phyloP scores from a whole-genome alignment of 768 basidiomycete species.

The Trametes gibbosa region DNA sequence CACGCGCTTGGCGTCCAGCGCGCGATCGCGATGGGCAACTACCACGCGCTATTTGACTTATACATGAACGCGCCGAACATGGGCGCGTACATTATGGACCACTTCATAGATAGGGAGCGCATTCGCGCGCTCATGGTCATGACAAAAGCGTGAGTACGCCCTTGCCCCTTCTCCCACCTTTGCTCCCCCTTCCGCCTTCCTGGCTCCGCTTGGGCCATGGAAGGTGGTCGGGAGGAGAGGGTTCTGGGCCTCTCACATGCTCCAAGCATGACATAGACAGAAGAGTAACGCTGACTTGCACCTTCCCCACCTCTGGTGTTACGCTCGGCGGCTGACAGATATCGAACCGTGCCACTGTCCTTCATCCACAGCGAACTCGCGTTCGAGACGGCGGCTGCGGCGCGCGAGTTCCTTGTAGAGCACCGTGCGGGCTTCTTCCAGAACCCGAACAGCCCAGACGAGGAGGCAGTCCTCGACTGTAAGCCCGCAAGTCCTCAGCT shows the following conservation, averaged over 20 bases:
- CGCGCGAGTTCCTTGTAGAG: constrained; percentile 65
- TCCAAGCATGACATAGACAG: neutral
- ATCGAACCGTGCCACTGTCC: constrained; percentile 69
- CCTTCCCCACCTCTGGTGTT: neutral
- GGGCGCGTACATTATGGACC: constrained; percentile 99
- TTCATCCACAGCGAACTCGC: constrained; percentile 82
- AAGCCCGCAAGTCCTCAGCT: constrained; percentile 57
- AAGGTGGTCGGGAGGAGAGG: neutral
- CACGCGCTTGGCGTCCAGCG: constrained; percentile 91
- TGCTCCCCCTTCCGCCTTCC: neutral
- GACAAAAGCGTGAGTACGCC: constrained; percentile 79
- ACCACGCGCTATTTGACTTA: constrained; percentile 85
- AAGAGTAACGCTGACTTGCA: neutral
- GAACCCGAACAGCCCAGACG: constrained; percentile 60
- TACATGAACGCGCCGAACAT: constrained; percentile 89
- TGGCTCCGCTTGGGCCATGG: neutral
- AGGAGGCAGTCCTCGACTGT: constrained; percentile 70
- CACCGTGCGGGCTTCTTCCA: constrained; percentile 68
- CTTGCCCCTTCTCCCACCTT: constrained; percentile 4
- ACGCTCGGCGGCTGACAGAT: constrained; percentile 47
- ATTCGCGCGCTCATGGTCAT: constrained; percentile 84
- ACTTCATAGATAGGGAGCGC: constrained; percentile 92
- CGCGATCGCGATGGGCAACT: constrained; percentile 89
- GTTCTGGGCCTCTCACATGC: neutral
- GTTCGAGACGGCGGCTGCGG: constrained; percentile 65